These are phyloP conservation scores for Sporopachydermia quercuum DNA, from an alignment of 805 yeast species.

Conservation along the genomic window DNA sequence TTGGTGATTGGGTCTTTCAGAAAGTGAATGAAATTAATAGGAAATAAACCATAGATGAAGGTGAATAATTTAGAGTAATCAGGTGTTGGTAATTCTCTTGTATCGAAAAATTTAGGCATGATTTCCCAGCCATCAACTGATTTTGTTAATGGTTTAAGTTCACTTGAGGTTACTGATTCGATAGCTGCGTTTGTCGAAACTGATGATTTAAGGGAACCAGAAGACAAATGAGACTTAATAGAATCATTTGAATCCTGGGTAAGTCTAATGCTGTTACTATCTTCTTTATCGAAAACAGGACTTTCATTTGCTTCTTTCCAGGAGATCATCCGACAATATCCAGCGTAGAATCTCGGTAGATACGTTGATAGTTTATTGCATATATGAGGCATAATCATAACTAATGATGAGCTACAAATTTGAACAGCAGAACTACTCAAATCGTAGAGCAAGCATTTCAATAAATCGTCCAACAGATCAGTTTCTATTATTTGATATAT, in stretches of 20 bases:
- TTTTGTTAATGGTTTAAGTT: neutral
- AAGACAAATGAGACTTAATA: too few species aligned
- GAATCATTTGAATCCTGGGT: too few species aligned
- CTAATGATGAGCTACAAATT: slow-evolving; percentile 21
- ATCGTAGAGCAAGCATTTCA: slow-evolving; percentile 28
- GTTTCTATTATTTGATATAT: slow-evolving; percentile 21
- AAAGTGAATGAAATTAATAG: slow-evolving; percentile 31
- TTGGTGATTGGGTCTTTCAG: slow-evolving; percentile 27
- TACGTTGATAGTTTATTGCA: slow-evolving; percentile 19
- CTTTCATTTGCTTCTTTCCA: slow-evolving; percentile 17
- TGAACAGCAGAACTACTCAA: slow-evolving; percentile 24
- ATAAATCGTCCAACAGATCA: slow-evolving; percentile 22
- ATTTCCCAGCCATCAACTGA: neutral
- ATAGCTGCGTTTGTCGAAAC: neutral
- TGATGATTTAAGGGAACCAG: neutral
- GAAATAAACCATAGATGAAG: slow-evolving; percentile 42
- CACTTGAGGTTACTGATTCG: neutral
- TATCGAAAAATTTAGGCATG: neutral
- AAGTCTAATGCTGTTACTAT: slow-evolving; percentile 1
- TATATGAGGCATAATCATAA: slow-evolving; percentile 32
- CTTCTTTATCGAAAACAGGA: slow-evolving; percentile 3
- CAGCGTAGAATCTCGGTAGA: slow-evolving; percentile 27
- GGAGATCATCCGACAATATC: slow-evolving; percentile 29
- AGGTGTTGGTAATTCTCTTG: slow-evolving; percentile 9
- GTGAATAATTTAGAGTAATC: slow-evolving; percentile 26